phyloP scores from a whole-genome alignment of 768 basidiomycete genomes.

The Lactarius vividus region DNA sequence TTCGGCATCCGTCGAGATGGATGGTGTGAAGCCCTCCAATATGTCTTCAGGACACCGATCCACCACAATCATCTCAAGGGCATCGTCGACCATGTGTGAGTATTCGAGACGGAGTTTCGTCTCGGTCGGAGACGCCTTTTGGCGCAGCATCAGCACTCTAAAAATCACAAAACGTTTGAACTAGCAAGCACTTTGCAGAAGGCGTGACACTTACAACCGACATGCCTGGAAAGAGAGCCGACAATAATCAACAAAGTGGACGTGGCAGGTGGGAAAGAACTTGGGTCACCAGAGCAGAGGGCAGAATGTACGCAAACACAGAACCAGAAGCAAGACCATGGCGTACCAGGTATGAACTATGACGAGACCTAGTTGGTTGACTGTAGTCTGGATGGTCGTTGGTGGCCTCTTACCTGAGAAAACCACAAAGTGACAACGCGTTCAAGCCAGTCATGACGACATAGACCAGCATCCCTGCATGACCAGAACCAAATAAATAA shows the following conservation, averaged over 20 bases:
- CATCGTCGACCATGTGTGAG: conserved; percentile 19
- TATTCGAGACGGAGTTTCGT: conserved; percentile 7
- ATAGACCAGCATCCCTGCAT: conserved; percentile 24
- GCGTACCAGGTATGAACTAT: conserved; percentile 4
- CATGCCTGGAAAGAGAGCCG: conserved; percentile 12
- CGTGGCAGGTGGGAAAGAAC: not conserved
- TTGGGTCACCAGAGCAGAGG: conserved; percentile 20
- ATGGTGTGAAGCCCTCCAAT: not conserved
- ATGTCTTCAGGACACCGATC: not conserved
- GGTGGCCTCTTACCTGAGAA: conserved; percentile 10
- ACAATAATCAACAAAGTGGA: not conserved
- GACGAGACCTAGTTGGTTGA: not conserved
- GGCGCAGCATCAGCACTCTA: conserved; percentile 26
- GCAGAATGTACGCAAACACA: conserved; percentile 21
- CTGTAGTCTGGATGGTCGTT: not conserved
- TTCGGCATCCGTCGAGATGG: not conserved
- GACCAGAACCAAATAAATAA: not conserved
- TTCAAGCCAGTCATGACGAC: conserved; percentile 25
- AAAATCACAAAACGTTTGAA: not conserved
- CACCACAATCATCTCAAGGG: conserved; percentile 19
- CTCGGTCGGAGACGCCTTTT: conserved; percentile 19
- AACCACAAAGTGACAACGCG: conserved; percentile 16
- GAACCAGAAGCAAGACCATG: conserved; percentile 1
- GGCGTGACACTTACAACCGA: conserved; percentile 13
- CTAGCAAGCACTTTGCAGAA: not conserved